phyloP scores from a whole-genome alignment of 148 eudicot species.

The Rhododendron ferrugineum region DNA sequence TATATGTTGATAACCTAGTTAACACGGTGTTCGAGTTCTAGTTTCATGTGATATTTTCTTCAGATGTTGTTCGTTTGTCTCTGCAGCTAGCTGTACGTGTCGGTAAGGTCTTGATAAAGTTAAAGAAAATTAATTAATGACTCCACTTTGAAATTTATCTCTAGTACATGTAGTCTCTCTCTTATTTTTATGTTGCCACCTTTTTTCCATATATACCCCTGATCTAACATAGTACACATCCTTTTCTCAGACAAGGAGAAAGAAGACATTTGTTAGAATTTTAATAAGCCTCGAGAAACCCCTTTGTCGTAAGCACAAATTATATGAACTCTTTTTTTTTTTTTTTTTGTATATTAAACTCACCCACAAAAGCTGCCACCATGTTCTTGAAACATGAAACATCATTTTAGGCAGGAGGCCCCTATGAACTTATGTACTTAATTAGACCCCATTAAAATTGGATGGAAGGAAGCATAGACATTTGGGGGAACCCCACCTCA shows the following conservation, averaged over 20 bases:
- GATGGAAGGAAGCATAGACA: too few species aligned
- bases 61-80: too few species aligned
- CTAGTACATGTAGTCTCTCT: not conserved
- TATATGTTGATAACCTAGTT: not conserved
- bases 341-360: not conserved
- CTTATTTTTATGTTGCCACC: conserved; percentile 1
- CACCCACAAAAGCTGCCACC: conserved; percentile 8
- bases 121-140: too few species aligned
- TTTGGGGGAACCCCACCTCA: too few species aligned
- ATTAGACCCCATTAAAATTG: too few species aligned
- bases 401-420: not conserved
- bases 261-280: not conserved
- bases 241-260: conserved; percentile 6
- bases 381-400: conserved; percentile 10
- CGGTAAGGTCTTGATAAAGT: too few species aligned
- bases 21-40: not conserved
- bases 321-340: not conserved
- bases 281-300: not conserved
- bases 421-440: not conserved
- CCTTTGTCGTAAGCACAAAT: not conserved
- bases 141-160: too few species aligned
- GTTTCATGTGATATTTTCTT: not conserved
- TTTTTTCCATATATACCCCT: conserved; percentile 1
- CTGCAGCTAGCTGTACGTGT: too few species aligned
- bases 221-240: conserved; percentile 2